Percentiles rank a stretch among this genome's conserved stretches.
Conservation (phyloP, 768 basidiomycete genomes). For the Auriscalpium orientale region DNA sequence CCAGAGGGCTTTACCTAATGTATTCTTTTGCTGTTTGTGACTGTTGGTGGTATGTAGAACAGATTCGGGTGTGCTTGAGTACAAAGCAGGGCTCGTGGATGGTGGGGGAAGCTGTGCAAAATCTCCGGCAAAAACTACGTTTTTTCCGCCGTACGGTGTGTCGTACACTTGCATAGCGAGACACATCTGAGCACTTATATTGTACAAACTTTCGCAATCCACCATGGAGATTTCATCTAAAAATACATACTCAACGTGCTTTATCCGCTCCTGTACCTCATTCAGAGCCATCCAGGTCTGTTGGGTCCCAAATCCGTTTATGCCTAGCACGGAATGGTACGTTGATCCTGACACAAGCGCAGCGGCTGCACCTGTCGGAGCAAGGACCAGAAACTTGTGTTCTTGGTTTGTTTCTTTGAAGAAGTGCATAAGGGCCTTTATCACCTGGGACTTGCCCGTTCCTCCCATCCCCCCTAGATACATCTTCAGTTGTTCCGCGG, state of each 20-base stretch:
- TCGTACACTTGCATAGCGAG: slow-evolving; percentile 18
- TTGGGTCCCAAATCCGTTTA: not conserved
- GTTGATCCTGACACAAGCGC: slow-evolving; percentile 15
- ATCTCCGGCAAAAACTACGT: slow-evolving; percentile 40
- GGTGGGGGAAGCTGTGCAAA: slow-evolving; percentile 35
- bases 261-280: not conserved
- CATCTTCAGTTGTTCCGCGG: slow-evolving; percentile 14
- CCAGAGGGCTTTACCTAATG: slow-evolving; percentile 15
- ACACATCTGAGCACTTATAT: slow-evolving; percentile 18
- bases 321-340: slow-evolving; percentile 14
- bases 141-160: slow-evolving; percentile 30
- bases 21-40: not conserved
- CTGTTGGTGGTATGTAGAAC: not conserved
- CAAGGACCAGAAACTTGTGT: slow-evolving; percentile 7
- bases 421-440: slow-evolving; percentile 9
- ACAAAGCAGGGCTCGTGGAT: slow-evolving; percentile 14
- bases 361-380: slow-evolving; percentile 16
- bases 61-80: slow-evolving; percentile 1
- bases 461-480: slow-evolving; percentile 20
- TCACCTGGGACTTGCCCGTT: slow-evolving; percentile 17
- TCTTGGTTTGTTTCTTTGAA: slow-evolving; percentile 5
- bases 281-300: not conserved
- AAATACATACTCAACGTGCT: slow-evolving; percentile 33
- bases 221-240: slow-evolving; percentile 40
- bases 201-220: slow-evolving; percentile 20